These are phyloP conservation scores for Kluyveromyces sp. DNA, from an alignment of 1,139 yeast genomes.

Conservation along the genomic window DNA sequence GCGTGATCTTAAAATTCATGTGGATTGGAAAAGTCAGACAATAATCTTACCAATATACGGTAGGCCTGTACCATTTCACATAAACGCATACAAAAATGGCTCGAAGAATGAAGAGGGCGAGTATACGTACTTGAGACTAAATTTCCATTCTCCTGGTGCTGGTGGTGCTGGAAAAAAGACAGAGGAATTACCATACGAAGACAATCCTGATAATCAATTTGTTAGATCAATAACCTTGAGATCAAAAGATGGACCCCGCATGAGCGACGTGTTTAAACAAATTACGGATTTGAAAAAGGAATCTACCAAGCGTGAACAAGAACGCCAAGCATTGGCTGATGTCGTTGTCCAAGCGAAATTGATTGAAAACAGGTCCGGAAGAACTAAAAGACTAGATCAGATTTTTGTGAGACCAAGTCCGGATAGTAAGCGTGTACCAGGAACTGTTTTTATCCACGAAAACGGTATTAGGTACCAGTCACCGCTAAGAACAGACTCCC, in stretches of 20 bases:
- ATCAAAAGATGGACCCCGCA: constrained; percentile 84
- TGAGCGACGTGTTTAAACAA: constrained; percentile 84
- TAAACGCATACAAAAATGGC: constrained; percentile 88
- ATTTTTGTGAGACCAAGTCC: constrained; percentile 94
- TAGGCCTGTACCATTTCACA: constrained; percentile 96
- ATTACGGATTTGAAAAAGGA: constrained; percentile 91
- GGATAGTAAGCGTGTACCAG: constrained; percentile 91
- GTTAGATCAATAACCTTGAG: constrained; percentile 82
- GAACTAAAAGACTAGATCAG: constrained; percentile 81
- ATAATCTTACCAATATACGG: constrained; percentile 88
- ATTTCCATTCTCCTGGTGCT: constrained; percentile 90
- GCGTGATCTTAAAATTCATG: constrained; percentile 77
- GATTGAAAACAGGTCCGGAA: constrained; percentile 68
- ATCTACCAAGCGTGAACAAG: constrained; percentile 83
- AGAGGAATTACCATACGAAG: constrained; percentile 85
- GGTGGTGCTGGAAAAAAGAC: constrained; percentile 64
- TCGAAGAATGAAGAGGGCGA: constrained; percentile 96
- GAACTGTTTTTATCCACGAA: constrained; percentile 85
- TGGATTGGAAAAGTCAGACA: constrained; percentile 83
- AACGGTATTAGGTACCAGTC: constrained; percentile 94
- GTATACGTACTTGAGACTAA: constrained; percentile 79
- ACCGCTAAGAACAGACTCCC: constrained; percentile 72
- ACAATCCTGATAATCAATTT: constrained; percentile 76
- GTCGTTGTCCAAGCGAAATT: constrained; percentile 89
- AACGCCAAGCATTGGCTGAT: constrained; percentile 87